Percentiles rank a stretch among this genome's conserved stretches.
Conservation (phyloP, 106 monocot genomes). For the Xerophyta viscosa region DNA sequence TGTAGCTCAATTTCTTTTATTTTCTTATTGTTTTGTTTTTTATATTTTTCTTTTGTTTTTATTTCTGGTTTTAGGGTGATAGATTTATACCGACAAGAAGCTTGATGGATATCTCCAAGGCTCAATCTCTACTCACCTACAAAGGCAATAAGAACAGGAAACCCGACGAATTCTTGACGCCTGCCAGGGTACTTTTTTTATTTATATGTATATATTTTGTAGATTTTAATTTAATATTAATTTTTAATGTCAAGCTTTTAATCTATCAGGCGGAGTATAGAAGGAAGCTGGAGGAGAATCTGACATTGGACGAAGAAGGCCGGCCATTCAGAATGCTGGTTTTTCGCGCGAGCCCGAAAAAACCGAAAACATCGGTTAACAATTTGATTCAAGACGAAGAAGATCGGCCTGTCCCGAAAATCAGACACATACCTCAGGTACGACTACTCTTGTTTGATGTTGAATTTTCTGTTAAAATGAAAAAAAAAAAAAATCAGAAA, state of each 20-base stretch:
- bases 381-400: conserved; percentile 20
- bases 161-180: not conserved
- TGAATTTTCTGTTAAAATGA: too few relatives aligned
- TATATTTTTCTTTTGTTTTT: not conserved
- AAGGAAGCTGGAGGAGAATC: conserved; percentile 33
- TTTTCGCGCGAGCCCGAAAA: conserved; percentile 24
- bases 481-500: too few relatives aligned
- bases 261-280: conserved; percentile 30
- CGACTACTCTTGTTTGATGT: too few relatives aligned
- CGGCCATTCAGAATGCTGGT: conserved; percentile 33
- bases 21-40: too few relatives aligned
- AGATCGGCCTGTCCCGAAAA: not conserved
- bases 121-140: conserved; percentile 12
- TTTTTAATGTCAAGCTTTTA: not conserved
- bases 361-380: conserved; percentile 5
- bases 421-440: conserved; percentile 14
- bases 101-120: conserved; percentile 33
- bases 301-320: conserved; percentile 28
- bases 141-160: conserved; percentile 4
- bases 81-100: conserved; percentile 51
- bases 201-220: not conserved
- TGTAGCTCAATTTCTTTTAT: too few relatives aligned
- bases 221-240: not conserved
- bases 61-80: conserved; percentile 20
- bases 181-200: not conserved